Evolutionary conservation across 139 green algal genomes (phyloP).

Genomic region (Desmodesmus armatus): DNA sequence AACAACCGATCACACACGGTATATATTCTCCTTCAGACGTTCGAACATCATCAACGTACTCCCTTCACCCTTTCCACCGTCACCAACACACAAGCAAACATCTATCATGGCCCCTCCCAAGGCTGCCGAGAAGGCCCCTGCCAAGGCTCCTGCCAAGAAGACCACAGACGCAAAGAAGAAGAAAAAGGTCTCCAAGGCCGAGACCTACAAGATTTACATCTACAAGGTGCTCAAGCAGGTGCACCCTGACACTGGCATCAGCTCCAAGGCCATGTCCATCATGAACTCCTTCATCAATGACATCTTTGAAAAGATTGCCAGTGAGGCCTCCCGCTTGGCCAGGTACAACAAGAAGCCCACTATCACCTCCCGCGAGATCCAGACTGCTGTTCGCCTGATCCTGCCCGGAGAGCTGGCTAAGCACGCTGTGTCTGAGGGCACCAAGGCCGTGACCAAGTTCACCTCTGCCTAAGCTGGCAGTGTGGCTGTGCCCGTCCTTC

Average conservation of each 20-base stretch:
- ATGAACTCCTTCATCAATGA: conserved; percentile 98
- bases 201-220: conserved; percentile 87
- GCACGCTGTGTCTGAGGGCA: conserved; percentile 85
- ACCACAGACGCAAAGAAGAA: conserved; percentile 64
- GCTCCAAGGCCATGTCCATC: conserved; percentile 97
- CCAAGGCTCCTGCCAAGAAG: conserved; percentile 63
- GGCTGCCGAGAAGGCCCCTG: conserved; percentile 62
- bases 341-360: conserved; percentile 93
- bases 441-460: conserved; percentile 95
- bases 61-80: too few relatives aligned
- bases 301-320: conserved; percentile 93
- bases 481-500: too few relatives aligned
- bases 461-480: conserved; percentile 49
- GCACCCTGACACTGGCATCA: conserved; percentile 97
- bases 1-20: too few relatives aligned
- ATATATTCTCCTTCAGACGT: too few relatives aligned
- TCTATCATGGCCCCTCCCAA: conserved; percentile 61
- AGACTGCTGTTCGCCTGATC: conserved; percentile 88
- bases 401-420: conserved; percentile 89
- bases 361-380: conserved; percentile 87
- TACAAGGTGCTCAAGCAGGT: conserved; percentile 94
- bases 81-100: too few relatives aligned
- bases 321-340: conserved; percentile 75
- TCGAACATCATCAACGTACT: too few relatives aligned
- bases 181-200: conserved; percentile 58